Evolutionary conservation across 2,329 filamentous ascomycete species (phyloP), one percentile per base, ranked within the genome.

Genomic region (Calonectria pseudoturangicola): DNA sequence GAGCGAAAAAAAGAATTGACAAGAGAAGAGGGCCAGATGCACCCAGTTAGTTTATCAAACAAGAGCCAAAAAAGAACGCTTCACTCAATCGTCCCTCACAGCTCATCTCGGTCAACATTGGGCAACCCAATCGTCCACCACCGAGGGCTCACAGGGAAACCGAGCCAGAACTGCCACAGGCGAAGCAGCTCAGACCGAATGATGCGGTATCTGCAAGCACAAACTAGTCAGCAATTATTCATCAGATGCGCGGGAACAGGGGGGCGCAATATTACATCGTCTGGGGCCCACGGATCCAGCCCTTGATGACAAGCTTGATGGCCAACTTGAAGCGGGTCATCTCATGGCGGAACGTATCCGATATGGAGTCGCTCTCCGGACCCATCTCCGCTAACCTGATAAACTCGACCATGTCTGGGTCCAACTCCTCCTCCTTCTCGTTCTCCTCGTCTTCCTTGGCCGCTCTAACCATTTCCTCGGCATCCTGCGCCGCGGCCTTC

Each of bases 241-340:
- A 21, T 28, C 28, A 28, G 15, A 41, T 48, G 28, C 48, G 45
- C 12, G 18, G 7, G 33, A 9, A 48, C 9, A 13, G 7, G n/a
- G 15, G 7, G n/a, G 33, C 21, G 30, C 21, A 47, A 72, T 91
- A 94, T 91, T 89, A 97, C 94, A 94, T 70, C 74, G 89, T 89
- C 56, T 84, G 87, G 0, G 96, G 96, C 60, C 95, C 86, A 27
- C 88, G 85, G 7, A 92, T 68, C 94, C 95, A 99, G 72, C 90
- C 90, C 75, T 83, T 88, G 10, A 97, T 28, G 2, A 98, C 92
- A 77, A 92, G 91, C 77, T 90, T 89, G 60, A 91, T 87, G 0
- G 92, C 92, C 71, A 88, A 87, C 79, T 87, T 90, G 15, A 98
- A 88, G 18, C 92, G 85, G 6, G 85, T 83, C 36, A 93, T 83